Evolutionary conservation across 768 basidiomycete genomes (phyloP), one percentile per base, ranked within the genome.

Genomic region (Auriscalpium orientale): DNA sequence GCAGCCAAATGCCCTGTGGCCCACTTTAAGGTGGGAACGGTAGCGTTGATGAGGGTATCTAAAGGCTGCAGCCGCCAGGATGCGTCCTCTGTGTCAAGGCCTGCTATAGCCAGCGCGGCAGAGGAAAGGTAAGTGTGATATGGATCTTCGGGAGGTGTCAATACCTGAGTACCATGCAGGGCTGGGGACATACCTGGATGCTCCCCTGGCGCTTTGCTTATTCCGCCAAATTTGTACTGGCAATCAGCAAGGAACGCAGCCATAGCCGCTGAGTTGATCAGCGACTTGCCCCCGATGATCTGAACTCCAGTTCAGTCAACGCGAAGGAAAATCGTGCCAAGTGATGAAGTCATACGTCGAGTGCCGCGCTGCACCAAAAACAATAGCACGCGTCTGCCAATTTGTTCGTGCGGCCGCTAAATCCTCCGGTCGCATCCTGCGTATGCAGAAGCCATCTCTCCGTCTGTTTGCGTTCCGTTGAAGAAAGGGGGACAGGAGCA

Each of bases 41-140:
- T 82, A 40, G 88, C 80, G 62, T 95, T 95, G 55, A 92, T 72
- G 46, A 86, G 64, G 0, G 86, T 81, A 62, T 95, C 83, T 20
- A 95, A 67, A 1, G 72, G 67, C 28, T 76, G 74, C 11, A 95
- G 75, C 34, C 66, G 71, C 85, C 87, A 88, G 40, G 66, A 70
- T 15, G 47, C 51, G 46, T 56, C 58, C 11, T 65, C 70, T 11
- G 69, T 68, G 34, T 63, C 51, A 4, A 65, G 65, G 37, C 61
- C 58, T 0, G 62, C 46, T 6, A 95, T 77, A 1, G 91, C 76
- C 18, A 95, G 64, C 0, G 90, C 86, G 0, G 95, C 94, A 37
- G 97, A 72, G 2, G 91, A 83, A 34, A 98, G 75, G 68, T 98
- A 98, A 0, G 95, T 97, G 64, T 99, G 95, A 65, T 92, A 95